Base-by-base conservation (phyloP, 148 eudicot species). In the Fallopia convolvulus region DNA sequence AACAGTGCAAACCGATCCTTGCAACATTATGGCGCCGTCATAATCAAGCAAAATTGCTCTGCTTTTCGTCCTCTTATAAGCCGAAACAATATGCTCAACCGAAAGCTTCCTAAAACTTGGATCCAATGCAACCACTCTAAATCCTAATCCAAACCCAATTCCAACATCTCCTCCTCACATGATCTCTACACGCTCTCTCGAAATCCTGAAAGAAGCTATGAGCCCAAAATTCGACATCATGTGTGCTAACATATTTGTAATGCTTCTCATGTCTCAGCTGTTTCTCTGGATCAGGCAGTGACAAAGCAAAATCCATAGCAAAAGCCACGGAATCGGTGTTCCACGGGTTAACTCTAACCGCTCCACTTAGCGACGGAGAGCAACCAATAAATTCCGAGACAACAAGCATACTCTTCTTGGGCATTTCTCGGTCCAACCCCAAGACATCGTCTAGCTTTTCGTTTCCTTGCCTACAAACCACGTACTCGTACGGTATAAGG, bases 301-400 rank as follows among this genome's bases (percentile, higher is more conserved):
- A 77, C 13, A 93, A 58, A 46, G 90, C 97, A 21, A 85, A 83
- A 77, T 88, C 84, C 97, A 93, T 90, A 73, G 97, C 95, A 77
- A 88, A 95, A 10, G 92, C 86, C 36, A 89, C 93, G 30, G 89
- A 80, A 46, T 93, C 97, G 61, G 88, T 83, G 75, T 93, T 93
- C 97, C 97, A 93, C 0, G 97, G 97, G 75, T 93, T 93, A 12
- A 93, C 97, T 48, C 95, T 83, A 33, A 93, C 89, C 0, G 97
- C 95, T 36, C 97, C 97, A 48, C 97, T 93, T n/a, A 93, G 88
- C 33, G 97, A 93, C 12, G 97, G 97, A 2, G 97, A 92, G 78
- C 97, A 92, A 36, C 97, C 97, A 17, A 92, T 84, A 74, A 92
- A 92, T 73, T 92, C 97, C 12, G 94, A 92, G 36, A 92, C 97